Evolutionary conservation across 2,329 filamentous ascomycete genomes (phyloP).

Genomic region (Sphaerostilbella broomeana): DNA sequence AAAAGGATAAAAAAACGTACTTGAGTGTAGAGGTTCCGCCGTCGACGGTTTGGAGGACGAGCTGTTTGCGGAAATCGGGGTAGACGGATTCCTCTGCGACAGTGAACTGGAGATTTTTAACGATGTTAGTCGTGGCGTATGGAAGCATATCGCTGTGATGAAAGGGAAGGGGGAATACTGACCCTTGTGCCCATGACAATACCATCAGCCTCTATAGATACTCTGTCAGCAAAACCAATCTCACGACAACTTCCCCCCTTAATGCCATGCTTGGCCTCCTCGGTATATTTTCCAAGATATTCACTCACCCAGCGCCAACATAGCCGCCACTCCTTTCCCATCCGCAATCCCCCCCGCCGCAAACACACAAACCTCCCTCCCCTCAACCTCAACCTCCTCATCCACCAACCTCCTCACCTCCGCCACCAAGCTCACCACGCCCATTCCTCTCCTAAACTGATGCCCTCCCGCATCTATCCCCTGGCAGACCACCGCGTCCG

Average conservation of each 20-base stretch:
- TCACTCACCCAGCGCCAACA: conserved; percentile 44
- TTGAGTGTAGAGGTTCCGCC: conserved; percentile 41
- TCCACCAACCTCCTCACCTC: conserved; percentile 46
- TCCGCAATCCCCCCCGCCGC: conserved; percentile 57
- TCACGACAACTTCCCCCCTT: background rate
- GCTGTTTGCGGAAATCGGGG: conserved; percentile 33
- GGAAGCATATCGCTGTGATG: no score
- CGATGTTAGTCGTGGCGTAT: background rate
- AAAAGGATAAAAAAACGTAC: no score
- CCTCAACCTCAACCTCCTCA: conserved; percentile 27
- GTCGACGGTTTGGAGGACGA: conserved; percentile 35
- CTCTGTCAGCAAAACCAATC: conserved; percentile 6
- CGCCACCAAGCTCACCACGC: conserved; percentile 50
- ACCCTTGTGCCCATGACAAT: conserved; percentile 39
- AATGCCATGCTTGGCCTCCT: background rate
- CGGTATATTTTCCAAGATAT: no score
- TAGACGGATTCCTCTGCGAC: conserved; percentile 37
- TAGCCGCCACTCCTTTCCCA: conserved; percentile 48
- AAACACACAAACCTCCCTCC: conserved; percentile 36
- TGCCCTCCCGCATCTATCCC: conserved; percentile 60
- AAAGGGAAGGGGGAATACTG: conserved; percentile 13
- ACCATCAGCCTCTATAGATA: conserved; percentile 33
- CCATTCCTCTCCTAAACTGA: conserved; percentile 47
- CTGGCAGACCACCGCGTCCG: conserved; percentile 56
- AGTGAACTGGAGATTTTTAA: conserved; percentile 30